These are phyloP conservation scores for Exophiala sp. DNA, from an alignment of 2,329 filamentous ascomycete genomes.

Conservation along the genomic window DNA sequence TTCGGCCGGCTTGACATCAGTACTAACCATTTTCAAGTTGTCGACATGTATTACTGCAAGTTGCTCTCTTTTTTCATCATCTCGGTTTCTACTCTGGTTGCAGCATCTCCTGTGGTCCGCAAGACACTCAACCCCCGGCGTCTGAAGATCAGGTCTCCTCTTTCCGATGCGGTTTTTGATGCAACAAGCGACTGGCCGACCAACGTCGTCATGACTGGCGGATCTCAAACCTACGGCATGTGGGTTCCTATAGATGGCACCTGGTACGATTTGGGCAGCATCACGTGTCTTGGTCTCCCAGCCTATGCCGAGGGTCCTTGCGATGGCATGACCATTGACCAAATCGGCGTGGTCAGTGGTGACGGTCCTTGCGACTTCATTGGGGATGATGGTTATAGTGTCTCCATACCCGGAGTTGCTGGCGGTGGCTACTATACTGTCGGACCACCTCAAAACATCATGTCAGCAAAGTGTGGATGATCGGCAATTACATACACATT, in stretches of 20 bases:
- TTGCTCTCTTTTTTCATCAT: slow-evolving; percentile 11
- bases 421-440: slow-evolving; percentile 26
- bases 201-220: slow-evolving; percentile 27
- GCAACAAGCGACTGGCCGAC: slow-evolving; percentile 22
- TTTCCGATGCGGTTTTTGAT: slow-evolving; percentile 10
- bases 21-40: background rate
- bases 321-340: slow-evolving; percentile 24
- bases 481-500: background rate
- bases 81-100: slow-evolving; percentile 7
- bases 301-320: slow-evolving; percentile 26
- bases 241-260: slow-evolving; percentile 25
- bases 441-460: slow-evolving; percentile 28
- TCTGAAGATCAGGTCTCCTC: slow-evolving; percentile 15
- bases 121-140: slow-evolving; percentile 19
- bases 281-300: slow-evolving; percentile 27
- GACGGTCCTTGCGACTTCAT: slow-evolving; percentile 35
- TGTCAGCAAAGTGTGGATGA: slow-evolving; percentile 17
- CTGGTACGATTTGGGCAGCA: slow-evolving; percentile 18
- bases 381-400: slow-evolving; percentile 28
- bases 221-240: slow-evolving; percentile 25
- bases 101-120: slow-evolving; percentile 13
- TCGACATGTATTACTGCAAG: slow-evolving; percentile 12
- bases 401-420: slow-evolving; percentile 15
- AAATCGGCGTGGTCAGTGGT: slow-evolving; percentile 30
- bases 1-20: background rate